phyloP scores from a whole-genome alignment of 805 yeast species.

The Wickerhamomyces rabaulensis region DNA sequence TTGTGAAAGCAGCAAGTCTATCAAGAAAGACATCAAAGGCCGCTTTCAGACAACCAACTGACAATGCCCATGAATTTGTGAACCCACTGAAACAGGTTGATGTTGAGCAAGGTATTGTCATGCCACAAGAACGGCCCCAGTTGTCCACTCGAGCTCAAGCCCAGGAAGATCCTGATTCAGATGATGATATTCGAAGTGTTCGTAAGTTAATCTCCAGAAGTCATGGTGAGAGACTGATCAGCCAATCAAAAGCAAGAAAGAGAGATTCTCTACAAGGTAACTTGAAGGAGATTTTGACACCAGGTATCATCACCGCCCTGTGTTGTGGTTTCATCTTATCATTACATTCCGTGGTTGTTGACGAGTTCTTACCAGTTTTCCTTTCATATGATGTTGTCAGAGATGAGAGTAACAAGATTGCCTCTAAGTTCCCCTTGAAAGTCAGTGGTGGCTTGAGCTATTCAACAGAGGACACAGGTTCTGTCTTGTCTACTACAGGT shows the following conservation, averaged over 20 bases:
- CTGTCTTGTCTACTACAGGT: conserved; percentile 48
- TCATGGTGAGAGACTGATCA: background rate
- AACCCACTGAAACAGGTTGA: background rate
- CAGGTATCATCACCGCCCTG: background rate
- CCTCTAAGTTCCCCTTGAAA: conserved; percentile 41
- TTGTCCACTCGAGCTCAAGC: background rate
- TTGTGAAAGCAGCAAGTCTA: background rate
- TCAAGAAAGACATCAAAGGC: background rate
- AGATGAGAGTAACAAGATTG: conserved; percentile 19
- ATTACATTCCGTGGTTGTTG: background rate
- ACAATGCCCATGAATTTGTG: background rate
- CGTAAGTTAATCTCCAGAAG: background rate
- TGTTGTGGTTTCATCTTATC: background rate
- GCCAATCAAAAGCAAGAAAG: background rate
- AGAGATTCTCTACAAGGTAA: background rate
- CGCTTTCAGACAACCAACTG: background rate
- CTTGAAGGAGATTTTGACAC: background rate
- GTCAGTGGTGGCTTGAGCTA: conserved; percentile 50
- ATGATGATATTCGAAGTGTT: background rate
- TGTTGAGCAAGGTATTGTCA: background rate
- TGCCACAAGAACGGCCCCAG: background rate
- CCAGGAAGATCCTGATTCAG: background rate
- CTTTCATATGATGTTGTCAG: conserved; percentile 17
- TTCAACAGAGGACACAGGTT: conserved; percentile 42
- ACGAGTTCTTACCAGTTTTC: background rate